These are phyloP conservation scores for Baudoinia panamericana DNA, from an alignment of 495 filamentous ascomycete species.

Conservation along the genomic window DNA sequence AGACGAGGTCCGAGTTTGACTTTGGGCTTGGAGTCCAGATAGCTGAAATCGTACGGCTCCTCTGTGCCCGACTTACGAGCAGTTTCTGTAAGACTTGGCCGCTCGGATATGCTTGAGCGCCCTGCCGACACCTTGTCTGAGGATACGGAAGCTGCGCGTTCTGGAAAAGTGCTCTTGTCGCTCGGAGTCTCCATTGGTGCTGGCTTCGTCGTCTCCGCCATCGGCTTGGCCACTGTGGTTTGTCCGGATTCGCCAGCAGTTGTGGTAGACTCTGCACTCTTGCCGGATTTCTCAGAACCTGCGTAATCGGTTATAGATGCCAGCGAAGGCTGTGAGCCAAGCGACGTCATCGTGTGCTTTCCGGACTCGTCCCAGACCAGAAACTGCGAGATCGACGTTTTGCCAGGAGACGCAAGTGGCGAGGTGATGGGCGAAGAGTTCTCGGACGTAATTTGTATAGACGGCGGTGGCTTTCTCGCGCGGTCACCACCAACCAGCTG, in stretches of 20 bases:
- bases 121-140: conserved; percentile 4
- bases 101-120: conserved; percentile 38
- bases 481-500: conserved; percentile 4
- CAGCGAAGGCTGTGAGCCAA: conserved; percentile 8
- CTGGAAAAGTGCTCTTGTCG: not conserved
- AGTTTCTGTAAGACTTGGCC: conserved; percentile 46
- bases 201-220: not conserved
- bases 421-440: not conserved
- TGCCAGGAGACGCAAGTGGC: not conserved
- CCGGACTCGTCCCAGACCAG: conserved; percentile 17
- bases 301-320: conserved; percentile 12
- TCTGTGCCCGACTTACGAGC: conserved; percentile 48
- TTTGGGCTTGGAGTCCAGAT: conserved; percentile 47
- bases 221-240: not conserved
- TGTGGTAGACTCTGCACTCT: conserved; percentile 4
- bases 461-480: conserved; percentile 2
- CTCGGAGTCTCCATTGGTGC: not conserved
- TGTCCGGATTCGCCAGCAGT: not conserved
- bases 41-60: conserved; percentile 18
- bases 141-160: not conserved
- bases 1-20: conserved; percentile 77
- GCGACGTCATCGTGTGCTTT: conserved; percentile 15
- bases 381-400: conserved; percentile 14
- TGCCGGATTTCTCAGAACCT: conserved; percentile 7
- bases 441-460: conserved; percentile 8